Conservation (phyloP, 2,329 filamentous ascomycete species). For the Cladorrhinum sp. region DNA sequence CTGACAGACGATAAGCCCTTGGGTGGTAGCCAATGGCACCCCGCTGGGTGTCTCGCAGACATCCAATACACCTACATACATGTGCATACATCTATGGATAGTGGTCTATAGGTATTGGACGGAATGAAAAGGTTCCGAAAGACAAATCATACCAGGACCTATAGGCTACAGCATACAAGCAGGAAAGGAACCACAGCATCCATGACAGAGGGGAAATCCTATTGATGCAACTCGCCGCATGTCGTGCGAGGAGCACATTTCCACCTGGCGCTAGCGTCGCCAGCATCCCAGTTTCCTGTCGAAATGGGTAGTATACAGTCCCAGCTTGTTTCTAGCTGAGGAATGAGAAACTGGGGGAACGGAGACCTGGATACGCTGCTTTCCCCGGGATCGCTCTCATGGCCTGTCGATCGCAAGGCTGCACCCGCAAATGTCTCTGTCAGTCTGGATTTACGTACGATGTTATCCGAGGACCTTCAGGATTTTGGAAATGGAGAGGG, state of each 20-base stretch:
- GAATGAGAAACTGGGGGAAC: not conserved
- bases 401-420: constrained; percentile 14
- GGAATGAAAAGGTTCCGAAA: too few relatives aligned
- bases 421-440: not conserved
- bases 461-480: not conserved
- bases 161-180: not conserved
- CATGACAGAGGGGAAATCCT: not conserved
- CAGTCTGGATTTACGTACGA: constrained; percentile 6
- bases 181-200: not conserved
- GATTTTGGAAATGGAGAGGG: not conserved
- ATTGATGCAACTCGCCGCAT: constrained; percentile 5
- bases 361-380: not conserved
- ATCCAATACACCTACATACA: too few relatives aligned
- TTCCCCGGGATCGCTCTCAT: not conserved
- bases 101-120: too few relatives aligned
- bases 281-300: not conserved
- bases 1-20: not conserved
- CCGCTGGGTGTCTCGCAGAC: not conserved
- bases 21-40: not conserved
- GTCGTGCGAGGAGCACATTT: not conserved
- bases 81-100: not conserved
- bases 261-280: not conserved
- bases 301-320: too few relatives aligned
- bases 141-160: not conserved
- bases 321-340: not conserved